Conservation (phyloP, 1,284 basidiomycete species). For the Tetrapyrgos nigripes region DNA sequence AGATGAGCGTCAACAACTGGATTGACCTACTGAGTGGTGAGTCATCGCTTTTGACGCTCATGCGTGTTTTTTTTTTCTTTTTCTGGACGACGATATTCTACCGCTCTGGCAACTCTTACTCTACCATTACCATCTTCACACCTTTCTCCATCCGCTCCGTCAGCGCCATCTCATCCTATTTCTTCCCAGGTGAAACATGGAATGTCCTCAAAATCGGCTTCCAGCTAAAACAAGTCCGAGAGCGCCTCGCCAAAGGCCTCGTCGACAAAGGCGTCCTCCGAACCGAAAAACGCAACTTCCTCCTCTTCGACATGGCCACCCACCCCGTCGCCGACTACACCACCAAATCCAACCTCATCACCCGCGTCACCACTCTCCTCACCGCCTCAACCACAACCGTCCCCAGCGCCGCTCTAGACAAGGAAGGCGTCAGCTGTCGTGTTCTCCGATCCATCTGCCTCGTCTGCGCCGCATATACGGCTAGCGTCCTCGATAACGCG, state of each 20-base stretch:
- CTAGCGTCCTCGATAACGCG: slow-evolving; percentile 94
- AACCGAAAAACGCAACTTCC: slow-evolving; percentile 96
- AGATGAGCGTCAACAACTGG: slow-evolving; percentile 91
- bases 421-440: slow-evolving; percentile 81
- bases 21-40: slow-evolving; percentile 91
- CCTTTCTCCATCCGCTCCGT: neutral
- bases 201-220: slow-evolving; percentile 99
- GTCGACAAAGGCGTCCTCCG: slow-evolving; percentile 98
- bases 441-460: slow-evolving; percentile 83
- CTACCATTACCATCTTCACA: neutral
- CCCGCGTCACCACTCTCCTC: slow-evolving; percentile 78
- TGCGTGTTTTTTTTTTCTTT: neutral
- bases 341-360: slow-evolving; percentile 85
- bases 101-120: neutral
- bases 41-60: slow-evolving; percentile 34
- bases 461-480: slow-evolving; percentile 89
- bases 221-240: slow-evolving; percentile 96
- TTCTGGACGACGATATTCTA: neutral
- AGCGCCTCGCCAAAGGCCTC: slow-evolving; percentile 95
- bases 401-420: slow-evolving; percentile 73
- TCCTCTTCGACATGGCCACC: slow-evolving; percentile 98
- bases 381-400: slow-evolving; percentile 87
- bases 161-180: neutral
- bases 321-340: slow-evolving; percentile 93
- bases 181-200: slow-evolving; percentile 88